These are phyloP conservation scores for Ophiobolus disseminans DNA, from an alignment of 2,329 filamentous ascomycete species.

Conservation along the genomic window DNA sequence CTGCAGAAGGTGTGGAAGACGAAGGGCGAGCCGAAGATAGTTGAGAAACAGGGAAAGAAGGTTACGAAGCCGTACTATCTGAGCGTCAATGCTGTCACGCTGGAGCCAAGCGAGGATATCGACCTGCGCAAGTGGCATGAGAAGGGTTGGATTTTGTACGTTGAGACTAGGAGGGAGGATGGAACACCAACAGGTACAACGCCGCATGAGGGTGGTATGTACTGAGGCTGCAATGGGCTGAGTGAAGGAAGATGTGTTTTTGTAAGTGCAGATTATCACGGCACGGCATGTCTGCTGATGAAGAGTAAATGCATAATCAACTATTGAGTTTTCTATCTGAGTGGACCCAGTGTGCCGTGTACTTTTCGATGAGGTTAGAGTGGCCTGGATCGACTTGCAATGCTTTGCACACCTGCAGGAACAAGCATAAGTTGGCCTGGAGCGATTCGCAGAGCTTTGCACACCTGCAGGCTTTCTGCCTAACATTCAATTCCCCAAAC, in stretches of 20 bases:
- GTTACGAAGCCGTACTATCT: slow-evolving; percentile 28
- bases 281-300: background rate
- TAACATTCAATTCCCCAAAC: no score
- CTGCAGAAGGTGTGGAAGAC: slow-evolving; percentile 34
- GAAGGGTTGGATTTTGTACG: slow-evolving; percentile 42
- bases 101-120: slow-evolving; percentile 35
- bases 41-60: slow-evolving; percentile 20
- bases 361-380: no score
- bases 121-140: slow-evolving; percentile 45
- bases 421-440: no score
- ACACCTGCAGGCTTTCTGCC: no score
- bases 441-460: no score
- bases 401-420: no score
- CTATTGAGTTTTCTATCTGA: no score
- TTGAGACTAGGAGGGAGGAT: slow-evolving; percentile 24
- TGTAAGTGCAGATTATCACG: background rate
- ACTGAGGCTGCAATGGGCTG: slow-evolving; percentile 2
- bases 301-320: background rate
- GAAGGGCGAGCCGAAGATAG: slow-evolving; percentile 15
- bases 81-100: slow-evolving; percentile 44
- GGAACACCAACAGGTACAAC: background rate
- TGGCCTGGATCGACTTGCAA: no score
- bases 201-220: slow-evolving; percentile 18
- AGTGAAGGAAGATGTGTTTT: background rate
- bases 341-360: no score